Percentiles rank a stretch among this genome's conserved stretches.
Conservation (phyloP, 495 filamentous ascomycete species). For the Trypethelium eluteriae region DNA sequence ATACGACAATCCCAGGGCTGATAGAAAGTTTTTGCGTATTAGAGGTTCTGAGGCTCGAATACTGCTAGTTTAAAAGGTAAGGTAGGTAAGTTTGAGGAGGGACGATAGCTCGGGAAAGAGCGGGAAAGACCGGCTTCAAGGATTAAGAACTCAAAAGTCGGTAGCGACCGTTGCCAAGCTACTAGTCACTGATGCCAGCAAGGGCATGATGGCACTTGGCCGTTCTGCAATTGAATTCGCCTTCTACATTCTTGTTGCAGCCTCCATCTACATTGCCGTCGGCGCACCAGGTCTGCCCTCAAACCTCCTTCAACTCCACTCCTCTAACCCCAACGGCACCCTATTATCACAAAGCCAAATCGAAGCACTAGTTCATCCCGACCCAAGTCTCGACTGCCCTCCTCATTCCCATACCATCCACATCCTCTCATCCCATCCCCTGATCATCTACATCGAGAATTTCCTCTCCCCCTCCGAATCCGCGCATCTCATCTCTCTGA, state of each 20-base stretch:
- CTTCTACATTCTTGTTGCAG: neutral
- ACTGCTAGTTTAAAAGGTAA: too few relatives aligned
- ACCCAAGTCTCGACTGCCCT: slow-evolving; percentile 21
- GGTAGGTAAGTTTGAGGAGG: too few relatives aligned
- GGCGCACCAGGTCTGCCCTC: neutral
- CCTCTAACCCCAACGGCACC: neutral
- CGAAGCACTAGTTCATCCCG: slow-evolving; percentile 19
- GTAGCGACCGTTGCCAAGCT: too few relatives aligned
- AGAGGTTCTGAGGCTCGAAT: too few relatives aligned
- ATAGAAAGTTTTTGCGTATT: too few relatives aligned
- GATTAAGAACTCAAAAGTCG: too few relatives aligned
- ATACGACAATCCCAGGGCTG: too few relatives aligned
- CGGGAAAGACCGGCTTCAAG: too few relatives aligned
- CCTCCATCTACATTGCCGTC: neutral
- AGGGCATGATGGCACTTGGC: neutral
- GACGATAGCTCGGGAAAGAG: too few relatives aligned
- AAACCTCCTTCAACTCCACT: neutral
- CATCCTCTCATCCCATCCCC: slow-evolving; percentile 47
- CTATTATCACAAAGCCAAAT: slow-evolving; percentile 14
- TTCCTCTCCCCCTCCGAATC: slow-evolving; percentile 38
- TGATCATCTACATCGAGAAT: slow-evolving; percentile 49
- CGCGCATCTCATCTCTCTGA: slow-evolving; percentile 37
- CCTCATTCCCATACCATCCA: slow-evolving; percentile 40
- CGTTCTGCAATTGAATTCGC: neutral
- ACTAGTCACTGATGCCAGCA: too few relatives aligned